Conservation (phyloP, 176 grass and related monocot genomes). For the Oropetium thomaeum region DNA sequence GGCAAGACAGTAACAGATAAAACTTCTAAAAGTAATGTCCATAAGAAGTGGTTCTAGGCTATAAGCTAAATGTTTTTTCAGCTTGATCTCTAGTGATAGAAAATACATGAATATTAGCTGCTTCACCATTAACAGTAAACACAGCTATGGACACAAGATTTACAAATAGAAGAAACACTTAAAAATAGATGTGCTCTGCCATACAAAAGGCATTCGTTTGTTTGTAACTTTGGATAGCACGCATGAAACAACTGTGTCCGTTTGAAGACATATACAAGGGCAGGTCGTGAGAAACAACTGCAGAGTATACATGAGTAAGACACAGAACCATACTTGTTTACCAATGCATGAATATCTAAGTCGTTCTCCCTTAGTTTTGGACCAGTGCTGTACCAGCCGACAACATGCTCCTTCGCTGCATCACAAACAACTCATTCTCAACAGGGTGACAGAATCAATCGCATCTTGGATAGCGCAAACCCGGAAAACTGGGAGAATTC, state of each 20-base stretch:
- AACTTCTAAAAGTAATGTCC: background rate
- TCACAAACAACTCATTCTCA: background rate
- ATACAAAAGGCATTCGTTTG: background rate
- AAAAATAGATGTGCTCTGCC: background rate
- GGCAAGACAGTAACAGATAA: background rate
- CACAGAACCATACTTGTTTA: slow-evolving; percentile 64
- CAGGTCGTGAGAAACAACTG: background rate
- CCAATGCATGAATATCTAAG: slow-evolving; percentile 84
- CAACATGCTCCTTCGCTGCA: slow-evolving; percentile 96
- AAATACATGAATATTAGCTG: background rate
- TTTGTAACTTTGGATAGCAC: background rate
- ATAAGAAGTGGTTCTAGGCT: no score
- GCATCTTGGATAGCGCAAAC: background rate
- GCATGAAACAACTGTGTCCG: background rate
- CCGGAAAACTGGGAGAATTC: background rate
- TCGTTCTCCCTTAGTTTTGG: slow-evolving; percentile 98
- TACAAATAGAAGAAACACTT: background rate
- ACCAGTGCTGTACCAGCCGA: slow-evolving; percentile 98
- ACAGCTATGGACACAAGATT: background rate
- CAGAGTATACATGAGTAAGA: background rate
- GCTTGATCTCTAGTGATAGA: background rate
- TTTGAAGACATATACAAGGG: background rate
- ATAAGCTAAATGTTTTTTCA: background rate
- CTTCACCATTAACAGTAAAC: background rate
- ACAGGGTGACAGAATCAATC: background rate